Percentiles rank a stretch among this genome's conserved stretches.
Conservation (phyloP, 352 stramenopile genomes). For the Phytophthora aleatoria region DNA sequence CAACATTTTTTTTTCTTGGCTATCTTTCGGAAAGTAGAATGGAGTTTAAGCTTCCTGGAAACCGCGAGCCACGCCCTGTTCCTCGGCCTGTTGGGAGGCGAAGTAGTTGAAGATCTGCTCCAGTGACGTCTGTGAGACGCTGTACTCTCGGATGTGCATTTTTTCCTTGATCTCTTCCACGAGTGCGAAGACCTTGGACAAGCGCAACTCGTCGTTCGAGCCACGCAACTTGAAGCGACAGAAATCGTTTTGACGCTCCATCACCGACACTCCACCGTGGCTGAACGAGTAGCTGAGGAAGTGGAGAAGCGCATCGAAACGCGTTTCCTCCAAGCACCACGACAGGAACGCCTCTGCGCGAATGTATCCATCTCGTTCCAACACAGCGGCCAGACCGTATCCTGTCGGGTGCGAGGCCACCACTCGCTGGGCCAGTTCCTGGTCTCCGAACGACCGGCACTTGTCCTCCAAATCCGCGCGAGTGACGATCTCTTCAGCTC, state of each 20-base stretch:
- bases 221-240: constrained; percentile 72
- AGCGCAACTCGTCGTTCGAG: constrained; percentile 41
- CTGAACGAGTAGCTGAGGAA: constrained; percentile 49
- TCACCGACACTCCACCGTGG: constrained; percentile 31
- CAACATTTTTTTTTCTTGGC: not conserved
- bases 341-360: constrained; percentile 52
- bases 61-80: constrained; percentile 42
- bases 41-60: constrained; percentile 31
- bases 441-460: constrained; percentile 52
- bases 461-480: constrained; percentile 38
- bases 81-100: constrained; percentile 67
- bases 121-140: constrained; percentile 87
- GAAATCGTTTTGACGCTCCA: constrained; percentile 72
- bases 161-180: constrained; percentile 63
- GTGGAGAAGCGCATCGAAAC: constrained; percentile 42
- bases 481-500: constrained; percentile 40
- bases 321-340: constrained; percentile 71
- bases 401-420: constrained; percentile 62
- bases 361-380: constrained; percentile 60
- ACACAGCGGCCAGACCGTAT: constrained; percentile 55
- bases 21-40: not conserved
- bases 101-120: constrained; percentile 94
- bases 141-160: constrained; percentile 85
- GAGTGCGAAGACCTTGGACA: constrained; percentile 78
- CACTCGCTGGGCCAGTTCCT: constrained; percentile 46